Percentiles rank a stretch among this genome's conserved stretches.
These are phyloP conservation scores for Termitomyces sp. DNA, from an alignment of 768 basidiomycete species.

Conservation along the genomic window DNA sequence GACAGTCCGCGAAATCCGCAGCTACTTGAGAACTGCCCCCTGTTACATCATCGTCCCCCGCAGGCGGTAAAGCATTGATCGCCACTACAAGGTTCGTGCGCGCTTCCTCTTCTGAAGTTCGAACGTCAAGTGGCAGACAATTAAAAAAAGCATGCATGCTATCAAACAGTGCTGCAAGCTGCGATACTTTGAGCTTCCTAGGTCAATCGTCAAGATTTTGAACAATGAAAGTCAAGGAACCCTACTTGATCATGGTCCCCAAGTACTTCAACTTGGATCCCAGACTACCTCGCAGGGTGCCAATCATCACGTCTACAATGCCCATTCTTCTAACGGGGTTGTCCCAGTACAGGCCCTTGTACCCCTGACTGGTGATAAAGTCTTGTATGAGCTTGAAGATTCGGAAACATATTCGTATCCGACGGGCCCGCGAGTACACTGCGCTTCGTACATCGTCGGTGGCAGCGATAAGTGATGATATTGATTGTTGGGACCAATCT, in stretches of 20 bases:
- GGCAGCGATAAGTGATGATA: constrained; percentile 23
- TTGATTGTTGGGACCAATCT: constrained; percentile 20
- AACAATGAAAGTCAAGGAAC: neutral
- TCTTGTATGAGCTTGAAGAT: constrained; percentile 32
- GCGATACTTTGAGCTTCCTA: constrained; percentile 33
- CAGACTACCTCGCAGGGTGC: constrained; percentile 37
- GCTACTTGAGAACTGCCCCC: constrained; percentile 12
- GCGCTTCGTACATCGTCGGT: constrained; percentile 30
- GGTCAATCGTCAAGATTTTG: neutral
- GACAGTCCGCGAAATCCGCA: constrained; percentile 40
- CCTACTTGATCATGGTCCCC: constrained; percentile 41
- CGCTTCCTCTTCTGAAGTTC: constrained; percentile 26
- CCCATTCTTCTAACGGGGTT: constrained; percentile 13
- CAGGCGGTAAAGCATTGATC: constrained; percentile 12
- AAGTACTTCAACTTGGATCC: constrained; percentile 38
- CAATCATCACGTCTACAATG: constrained; percentile 36
- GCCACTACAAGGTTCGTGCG: constrained; percentile 16
- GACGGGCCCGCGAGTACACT: constrained; percentile 24
- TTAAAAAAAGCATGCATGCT: constrained; percentile 33
- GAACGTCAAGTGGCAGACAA: constrained; percentile 23
- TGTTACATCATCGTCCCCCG: constrained; percentile 10
- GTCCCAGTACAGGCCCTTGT: constrained; percentile 31
- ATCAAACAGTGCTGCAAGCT: constrained; percentile 31
- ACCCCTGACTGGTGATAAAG: constrained; percentile 37
- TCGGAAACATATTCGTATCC: constrained; percentile 1